Conservation (phyloP, 2,329 filamentous ascomycete species). For the Botryotinia globosa region DNA sequence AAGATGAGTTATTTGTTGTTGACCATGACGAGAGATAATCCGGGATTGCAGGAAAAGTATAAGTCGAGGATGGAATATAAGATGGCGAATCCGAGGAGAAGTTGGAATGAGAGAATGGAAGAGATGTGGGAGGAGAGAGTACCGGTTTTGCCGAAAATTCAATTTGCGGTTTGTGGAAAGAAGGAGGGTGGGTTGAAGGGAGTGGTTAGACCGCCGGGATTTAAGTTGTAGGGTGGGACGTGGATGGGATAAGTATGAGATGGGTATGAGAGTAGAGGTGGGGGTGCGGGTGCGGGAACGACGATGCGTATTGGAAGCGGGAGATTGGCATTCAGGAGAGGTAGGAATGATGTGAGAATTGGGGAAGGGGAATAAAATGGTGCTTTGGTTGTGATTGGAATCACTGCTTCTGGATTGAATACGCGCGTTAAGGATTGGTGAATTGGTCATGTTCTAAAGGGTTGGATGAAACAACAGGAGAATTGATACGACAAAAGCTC, state of each 20-base stretch:
- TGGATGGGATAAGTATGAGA: accelerated
- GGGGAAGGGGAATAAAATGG: background rate
- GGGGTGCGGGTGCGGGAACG: background rate
- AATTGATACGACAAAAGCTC: background rate
- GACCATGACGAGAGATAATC: background rate
- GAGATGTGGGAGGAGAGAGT: background rate
- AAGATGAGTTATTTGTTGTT: background rate
- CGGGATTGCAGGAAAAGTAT: background rate
- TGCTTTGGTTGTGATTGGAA: background rate
- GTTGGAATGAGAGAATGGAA: background rate
- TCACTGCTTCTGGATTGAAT: background rate
- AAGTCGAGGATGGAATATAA: background rate
- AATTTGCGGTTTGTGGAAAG: background rate
- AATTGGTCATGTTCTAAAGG: background rate
- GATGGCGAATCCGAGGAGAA: background rate
- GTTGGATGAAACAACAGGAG: background rate
- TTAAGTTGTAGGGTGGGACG: background rate
- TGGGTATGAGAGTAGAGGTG: background rate
- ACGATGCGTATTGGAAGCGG: background rate
- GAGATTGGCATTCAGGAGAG: background rate
- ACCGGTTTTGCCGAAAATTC: background rate
- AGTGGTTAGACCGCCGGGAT: background rate
- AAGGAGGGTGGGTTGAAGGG: background rate
- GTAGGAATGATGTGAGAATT: too few species aligned
- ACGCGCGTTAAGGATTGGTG: background rate